Evolutionary conservation across 192 early-diverging fungal genomes (phyloP).

Genomic region (Backusella parvicylindrica): DNA sequence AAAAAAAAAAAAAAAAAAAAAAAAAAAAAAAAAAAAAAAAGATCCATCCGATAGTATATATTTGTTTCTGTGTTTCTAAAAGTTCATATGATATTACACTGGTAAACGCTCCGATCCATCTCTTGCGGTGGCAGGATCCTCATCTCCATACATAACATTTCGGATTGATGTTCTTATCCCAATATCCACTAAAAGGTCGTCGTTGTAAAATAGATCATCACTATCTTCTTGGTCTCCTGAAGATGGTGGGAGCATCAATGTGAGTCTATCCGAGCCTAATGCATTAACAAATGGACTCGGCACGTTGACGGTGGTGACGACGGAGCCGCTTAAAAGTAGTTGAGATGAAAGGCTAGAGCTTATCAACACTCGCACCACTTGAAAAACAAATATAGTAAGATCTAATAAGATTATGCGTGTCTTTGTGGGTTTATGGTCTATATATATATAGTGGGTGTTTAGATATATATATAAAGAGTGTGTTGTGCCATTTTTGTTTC

Average conservation of each 20-base stretch:
- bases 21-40: too few species aligned
- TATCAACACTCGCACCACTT: conserved; percentile 28
- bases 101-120: conserved; percentile 20
- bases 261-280: conserved; percentile 14
- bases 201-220: conserved; percentile 19
- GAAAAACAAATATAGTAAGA: conserved; percentile 20
- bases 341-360: conserved; percentile 24
- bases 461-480: background rate
- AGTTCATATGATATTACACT: background rate
- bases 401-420: conserved; percentile 21
- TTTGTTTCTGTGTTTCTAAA: too few species aligned
- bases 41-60: too few species aligned
- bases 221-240: background rate
- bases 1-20: too few species aligned
- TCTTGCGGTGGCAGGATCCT: conserved; percentile 14
- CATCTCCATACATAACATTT: conserved; percentile 30
- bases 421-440: conserved; percentile 18
- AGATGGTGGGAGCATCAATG: conserved; percentile 9
- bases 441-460: background rate
- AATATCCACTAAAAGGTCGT: conserved; percentile 28
- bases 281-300: conserved; percentile 11
- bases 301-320: background rate
- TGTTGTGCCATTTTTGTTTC: too few species aligned
- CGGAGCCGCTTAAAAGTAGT: conserved; percentile 1
- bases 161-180: conserved; percentile 20